Conservation (phyloP, 768 basidiomycete species). For the Paxillus ammoniavirescens region DNA sequence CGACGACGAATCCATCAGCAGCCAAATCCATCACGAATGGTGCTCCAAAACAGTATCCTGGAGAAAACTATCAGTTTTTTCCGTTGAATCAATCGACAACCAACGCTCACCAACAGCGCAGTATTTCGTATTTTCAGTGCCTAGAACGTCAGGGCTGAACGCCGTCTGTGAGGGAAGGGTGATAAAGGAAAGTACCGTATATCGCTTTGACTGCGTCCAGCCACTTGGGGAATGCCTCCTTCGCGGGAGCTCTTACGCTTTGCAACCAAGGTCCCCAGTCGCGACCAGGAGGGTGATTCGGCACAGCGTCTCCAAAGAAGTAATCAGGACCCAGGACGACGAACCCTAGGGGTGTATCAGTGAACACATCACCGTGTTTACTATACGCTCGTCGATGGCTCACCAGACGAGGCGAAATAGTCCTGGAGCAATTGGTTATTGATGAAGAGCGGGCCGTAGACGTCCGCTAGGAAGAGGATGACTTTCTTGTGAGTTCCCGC, state of each 20-base stretch:
- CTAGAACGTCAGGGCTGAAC: slow-evolving; percentile 7
- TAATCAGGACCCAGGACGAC: slow-evolving; percentile 59
- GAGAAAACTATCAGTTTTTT: not conserved
- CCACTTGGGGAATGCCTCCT: slow-evolving; percentile 46
- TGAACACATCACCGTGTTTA: not conserved
- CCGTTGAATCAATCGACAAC: not conserved
- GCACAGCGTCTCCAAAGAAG: slow-evolving; percentile 49
- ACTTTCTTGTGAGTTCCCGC: slow-evolving; percentile 38
- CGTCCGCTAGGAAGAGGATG: slow-evolving; percentile 54
- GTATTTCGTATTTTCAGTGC: slow-evolving; percentile 36
- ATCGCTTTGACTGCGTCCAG: slow-evolving; percentile 44
- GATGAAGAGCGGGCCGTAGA: slow-evolving; percentile 51
- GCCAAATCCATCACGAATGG: slow-evolving; percentile 47
- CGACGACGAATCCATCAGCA: slow-evolving; percentile 41
- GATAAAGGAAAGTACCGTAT: slow-evolving; percentile 37
- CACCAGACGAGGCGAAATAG: slow-evolving; percentile 60
- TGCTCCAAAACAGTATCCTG: slow-evolving; percentile 59
- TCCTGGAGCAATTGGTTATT: slow-evolving; percentile 62
- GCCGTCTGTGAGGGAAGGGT: not conserved
- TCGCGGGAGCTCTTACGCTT: slow-evolving; percentile 31
- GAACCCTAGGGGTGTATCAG: slow-evolving; percentile 40
- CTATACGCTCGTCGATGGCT: not conserved
- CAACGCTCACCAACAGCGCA: slow-evolving; percentile 39
- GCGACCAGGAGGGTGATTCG: slow-evolving; percentile 28
- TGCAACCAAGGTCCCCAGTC: slow-evolving; percentile 42